These are phyloP conservation scores for Tritrichomonas foetus DNA, from an alignment of 208 protist species.

Conservation along the genomic window DNA sequence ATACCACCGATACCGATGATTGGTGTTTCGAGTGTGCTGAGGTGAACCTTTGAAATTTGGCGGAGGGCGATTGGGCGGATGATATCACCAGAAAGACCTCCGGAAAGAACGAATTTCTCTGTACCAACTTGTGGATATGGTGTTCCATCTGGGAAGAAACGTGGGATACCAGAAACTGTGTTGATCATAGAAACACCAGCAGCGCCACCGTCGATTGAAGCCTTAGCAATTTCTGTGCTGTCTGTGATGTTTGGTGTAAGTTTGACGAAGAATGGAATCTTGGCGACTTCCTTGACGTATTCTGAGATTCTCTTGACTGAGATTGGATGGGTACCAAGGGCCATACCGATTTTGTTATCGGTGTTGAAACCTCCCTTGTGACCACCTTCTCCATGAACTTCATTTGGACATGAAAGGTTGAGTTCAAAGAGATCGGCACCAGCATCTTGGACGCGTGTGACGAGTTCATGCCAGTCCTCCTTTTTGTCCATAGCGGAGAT, in stretches of 20 bases:
- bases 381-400: slow-evolving; percentile 67
- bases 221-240: slow-evolving; percentile 67
- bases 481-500: slow-evolving; percentile 71
- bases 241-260: slow-evolving; percentile 77
- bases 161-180: slow-evolving; percentile 71
- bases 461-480: slow-evolving; percentile 70
- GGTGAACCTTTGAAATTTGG: slow-evolving; percentile 60
- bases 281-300: slow-evolving; percentile 65
- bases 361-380: not conserved
- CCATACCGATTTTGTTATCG: slow-evolving; percentile 71
- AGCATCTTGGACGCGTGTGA: slow-evolving; percentile 56
- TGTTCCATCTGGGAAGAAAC: slow-evolving; percentile 56
- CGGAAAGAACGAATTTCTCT: slow-evolving; percentile 69
- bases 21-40: slow-evolving; percentile 61
- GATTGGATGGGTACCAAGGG: slow-evolving; percentile 63
- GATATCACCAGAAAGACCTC: slow-evolving; percentile 73
- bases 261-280: slow-evolving; percentile 77
- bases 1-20: slow-evolving; percentile 73
- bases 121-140: slow-evolving; percentile 70
- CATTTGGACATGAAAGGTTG: slow-evolving; percentile 74
- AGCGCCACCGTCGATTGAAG: slow-evolving; percentile 70
- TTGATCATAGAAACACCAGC: slow-evolving; percentile 76
- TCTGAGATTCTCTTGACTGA: slow-evolving; percentile 68
- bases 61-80: slow-evolving; percentile 68
- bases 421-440: slow-evolving; percentile 73